Base-by-base conservation (phyloP, 768 basidiomycete species). In the Pisolithus albus region DNA sequence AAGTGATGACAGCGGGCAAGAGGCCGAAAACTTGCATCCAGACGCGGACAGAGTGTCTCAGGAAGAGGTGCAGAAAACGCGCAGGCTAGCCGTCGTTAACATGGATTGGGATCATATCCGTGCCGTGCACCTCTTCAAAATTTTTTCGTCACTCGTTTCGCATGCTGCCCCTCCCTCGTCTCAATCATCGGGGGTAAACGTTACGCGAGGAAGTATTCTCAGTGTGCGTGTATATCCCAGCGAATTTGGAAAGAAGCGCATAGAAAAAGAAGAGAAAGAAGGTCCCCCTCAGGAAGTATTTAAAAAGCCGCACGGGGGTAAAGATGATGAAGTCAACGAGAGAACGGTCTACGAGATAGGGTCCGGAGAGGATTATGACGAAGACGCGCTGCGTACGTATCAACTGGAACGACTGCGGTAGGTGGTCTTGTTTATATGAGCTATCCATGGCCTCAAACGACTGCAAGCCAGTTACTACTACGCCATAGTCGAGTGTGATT, bases 41-140 rank as follows among this genome's bases (percentile, higher is more conserved):
- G 49, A 73, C 75, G 9, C 75, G 76, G 21, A 72, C 73, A 3
- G 71, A 67, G 65, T 58, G 10, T 70, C 72, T 2, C 24, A 26
- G 19, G 42, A 45, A 45, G 75, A 71, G 8, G 67, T 72, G 9
- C 66, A 73, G 44, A 66, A 60, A 9, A 92, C 92, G 2, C 76
- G 72, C 50, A 78, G 95, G 21, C 64, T 99, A 7, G 96, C 95
- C 0, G 79, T 87, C 42, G 95, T 98, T 56, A 97, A 98, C 65
- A 79, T 98, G 47, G 96, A 99, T 70, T 99, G 96, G 96, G 96
- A 98, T 66, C 81, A 97, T 68, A 82, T 98, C 47, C 86, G 87
- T 50, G 92, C 95, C 0, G 72, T 72, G 18, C 93, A 98, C 64
- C 73, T 99, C 11, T 96, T 84, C 79, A 92, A 89, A 69, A 89